Evolutionary conservation across 768 basidiomycete species (phyloP).

Genomic region (Boletus speciosus): DNA sequence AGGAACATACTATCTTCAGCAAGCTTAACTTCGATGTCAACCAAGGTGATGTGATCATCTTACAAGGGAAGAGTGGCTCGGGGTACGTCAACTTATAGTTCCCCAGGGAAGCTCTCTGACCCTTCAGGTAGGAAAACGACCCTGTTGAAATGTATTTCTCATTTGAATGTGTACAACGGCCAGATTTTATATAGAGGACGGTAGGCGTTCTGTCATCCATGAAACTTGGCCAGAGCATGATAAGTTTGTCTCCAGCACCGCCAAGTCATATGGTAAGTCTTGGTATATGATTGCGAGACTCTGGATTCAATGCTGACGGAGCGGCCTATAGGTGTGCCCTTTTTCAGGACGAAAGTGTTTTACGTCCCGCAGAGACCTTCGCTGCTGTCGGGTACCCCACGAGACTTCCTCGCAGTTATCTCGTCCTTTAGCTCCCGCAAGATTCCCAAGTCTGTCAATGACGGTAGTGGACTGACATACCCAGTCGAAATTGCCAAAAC

Average conservation of each 20-base stretch:
- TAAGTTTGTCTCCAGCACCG: constrained; percentile 36
- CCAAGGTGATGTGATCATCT: constrained; percentile 69
- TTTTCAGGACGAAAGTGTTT: constrained; percentile 72
- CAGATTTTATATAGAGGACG: constrained; percentile 62
- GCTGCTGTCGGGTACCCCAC: constrained; percentile 77
- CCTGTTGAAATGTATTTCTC: constrained; percentile 79
- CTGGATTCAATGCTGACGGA: background rate
- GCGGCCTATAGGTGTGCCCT: constrained; percentile 60
- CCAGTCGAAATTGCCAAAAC: constrained; percentile 52
- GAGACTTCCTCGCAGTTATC: constrained; percentile 62
- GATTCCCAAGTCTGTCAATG: constrained; percentile 20
- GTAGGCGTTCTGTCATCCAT: constrained; percentile 37
- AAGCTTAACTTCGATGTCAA: constrained; percentile 59
- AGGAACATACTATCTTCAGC: constrained; percentile 53
- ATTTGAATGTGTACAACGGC: constrained; percentile 70
- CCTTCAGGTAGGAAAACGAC: constrained; percentile 54
- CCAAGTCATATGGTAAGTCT: constrained; percentile 45
- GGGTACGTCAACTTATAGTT: constrained; percentile 42
- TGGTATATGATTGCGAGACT: background rate
- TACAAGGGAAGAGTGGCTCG: constrained; percentile 79
- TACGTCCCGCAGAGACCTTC: constrained; percentile 90
- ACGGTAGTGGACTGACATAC: constrained; percentile 28
- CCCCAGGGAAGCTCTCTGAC: constrained; percentile 1
- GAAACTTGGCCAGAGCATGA: background rate
- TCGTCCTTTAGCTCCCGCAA: constrained; percentile 48